Conservation (phyloP, 2,329 filamentous ascomycete genomes). For the Ceratocystis diversiconidia region DNA sequence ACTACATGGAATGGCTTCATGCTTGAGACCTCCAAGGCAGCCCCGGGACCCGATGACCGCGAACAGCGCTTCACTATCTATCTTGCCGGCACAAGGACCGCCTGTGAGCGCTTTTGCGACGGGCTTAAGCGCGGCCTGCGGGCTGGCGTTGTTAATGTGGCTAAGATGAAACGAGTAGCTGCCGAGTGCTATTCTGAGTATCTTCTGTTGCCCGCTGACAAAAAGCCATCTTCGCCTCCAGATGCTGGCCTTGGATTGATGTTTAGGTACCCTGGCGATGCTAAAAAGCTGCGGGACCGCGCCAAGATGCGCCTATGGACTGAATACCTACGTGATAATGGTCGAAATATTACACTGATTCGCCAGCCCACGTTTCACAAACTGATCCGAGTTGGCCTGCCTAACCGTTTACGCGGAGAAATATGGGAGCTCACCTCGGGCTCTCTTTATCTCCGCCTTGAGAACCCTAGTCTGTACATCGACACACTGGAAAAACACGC, state of each 20-base stretch:
- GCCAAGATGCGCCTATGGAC: constrained; percentile 98
- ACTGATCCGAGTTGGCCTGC: constrained; percentile 84
- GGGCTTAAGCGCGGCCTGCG: constrained; percentile 81
- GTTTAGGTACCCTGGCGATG: constrained; percentile 89
- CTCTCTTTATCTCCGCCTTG: constrained; percentile 73
- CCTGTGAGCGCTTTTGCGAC: constrained; percentile 93
- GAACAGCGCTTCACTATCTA: constrained; percentile 87
- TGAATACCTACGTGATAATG: constrained; percentile 91
- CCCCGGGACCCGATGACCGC: constrained; percentile 22
- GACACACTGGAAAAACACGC: constrained; percentile 75
- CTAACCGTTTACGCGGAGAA: constrained; percentile 83
- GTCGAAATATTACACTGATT: constrained; percentile 79
- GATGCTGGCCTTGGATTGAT: constrained; percentile 86
- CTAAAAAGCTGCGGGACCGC: constrained; percentile 80
- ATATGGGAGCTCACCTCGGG: constrained; percentile 93
- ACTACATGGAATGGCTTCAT: constrained; percentile 81
- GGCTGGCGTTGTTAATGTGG: constrained; percentile 75
- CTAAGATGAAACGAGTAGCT: constrained; percentile 66
- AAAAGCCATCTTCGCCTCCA: constrained; percentile 35
- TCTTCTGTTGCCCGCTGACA: constrained; percentile 48
- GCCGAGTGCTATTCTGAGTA: constrained; percentile 87
- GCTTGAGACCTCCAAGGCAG: constrained; percentile 37
- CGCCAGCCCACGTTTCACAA: constrained; percentile 97
- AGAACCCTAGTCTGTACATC: constrained; percentile 68
- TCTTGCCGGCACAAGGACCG: constrained; percentile 72